These are phyloP conservation scores for Eutypella sp. DNA, from an alignment of 2,329 filamentous ascomycete genomes.

Conservation along the genomic window DNA sequence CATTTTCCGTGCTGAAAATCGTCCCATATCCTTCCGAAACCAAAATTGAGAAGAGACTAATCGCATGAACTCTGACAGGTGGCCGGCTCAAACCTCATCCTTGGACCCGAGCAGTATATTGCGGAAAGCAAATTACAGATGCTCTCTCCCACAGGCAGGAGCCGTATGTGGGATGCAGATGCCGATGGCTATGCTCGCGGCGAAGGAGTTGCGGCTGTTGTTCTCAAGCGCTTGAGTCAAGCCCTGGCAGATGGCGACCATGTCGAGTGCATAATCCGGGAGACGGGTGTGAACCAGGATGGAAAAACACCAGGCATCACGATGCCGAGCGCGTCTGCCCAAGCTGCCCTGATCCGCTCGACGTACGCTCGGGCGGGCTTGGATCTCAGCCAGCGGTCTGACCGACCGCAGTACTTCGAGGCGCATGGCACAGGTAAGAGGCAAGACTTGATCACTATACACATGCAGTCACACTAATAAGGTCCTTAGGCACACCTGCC, in stretches of 20 bases:
- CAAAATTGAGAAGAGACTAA: too few relatives aligned
- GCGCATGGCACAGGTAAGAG: slow-evolving; percentile 1
- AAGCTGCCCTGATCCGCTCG: slow-evolving; percentile 24
- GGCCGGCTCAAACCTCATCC: neutral
- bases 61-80: too few relatives aligned
- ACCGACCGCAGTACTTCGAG: slow-evolving; percentile 15
- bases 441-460: too few relatives aligned
- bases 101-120: neutral
- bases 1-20: too few relatives aligned
- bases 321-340: slow-evolving; percentile 29
- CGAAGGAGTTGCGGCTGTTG: slow-evolving; percentile 22
- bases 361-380: slow-evolving; percentile 28
- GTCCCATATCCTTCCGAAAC: too few relatives aligned
- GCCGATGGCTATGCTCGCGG: slow-evolving; percentile 28
- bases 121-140: neutral
- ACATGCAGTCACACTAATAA: too few relatives aligned
- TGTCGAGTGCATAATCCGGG: slow-evolving; percentile 24
- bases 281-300: slow-evolving; percentile 12
- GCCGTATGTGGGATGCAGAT: slow-evolving; percentile 27
- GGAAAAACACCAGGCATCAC: slow-evolving; percentile 30
- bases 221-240: slow-evolving; percentile 23
- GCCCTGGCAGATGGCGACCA: slow-evolving; percentile 23
- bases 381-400: slow-evolving; percentile 3
- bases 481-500: slow-evolving; percentile 16
- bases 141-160: neutral